Evolutionary conservation across 1,139 yeast genomes (phyloP).

Genomic region (Zygosaccharomyces sapae): DNA sequence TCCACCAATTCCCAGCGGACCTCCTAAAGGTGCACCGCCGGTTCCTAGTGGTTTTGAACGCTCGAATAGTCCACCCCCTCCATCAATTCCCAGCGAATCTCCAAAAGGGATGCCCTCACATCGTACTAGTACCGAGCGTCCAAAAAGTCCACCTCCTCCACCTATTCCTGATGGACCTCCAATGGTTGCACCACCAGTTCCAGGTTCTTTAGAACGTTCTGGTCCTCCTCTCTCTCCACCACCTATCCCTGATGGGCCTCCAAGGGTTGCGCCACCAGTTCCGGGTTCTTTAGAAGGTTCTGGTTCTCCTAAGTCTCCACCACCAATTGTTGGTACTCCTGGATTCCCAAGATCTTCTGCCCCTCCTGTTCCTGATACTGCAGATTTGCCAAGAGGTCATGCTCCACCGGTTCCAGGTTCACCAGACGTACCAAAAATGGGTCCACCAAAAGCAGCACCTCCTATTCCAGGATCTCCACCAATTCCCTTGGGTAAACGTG

Average conservation of each 20-base stretch:
- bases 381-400: neutral
- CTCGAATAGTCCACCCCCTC: neutral
- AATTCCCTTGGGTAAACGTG: neutral
- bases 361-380: constrained; percentile 16
- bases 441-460: neutral
- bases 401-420: constrained; percentile 16
- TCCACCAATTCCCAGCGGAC: neutral
- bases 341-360: constrained; percentile 6
- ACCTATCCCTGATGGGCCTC: neutral
- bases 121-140: neutral
- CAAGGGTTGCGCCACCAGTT: neutral
- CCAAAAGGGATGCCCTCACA: neutral
- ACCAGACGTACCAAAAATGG: constrained; percentile 13
- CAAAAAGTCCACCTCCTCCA: neutral
- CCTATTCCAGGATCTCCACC: constrained; percentile 1
- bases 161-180: neutral
- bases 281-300: neutral
- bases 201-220: neutral
- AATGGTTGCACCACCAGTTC: neutral
- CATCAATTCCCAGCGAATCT: neutral
- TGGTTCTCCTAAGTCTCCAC: constrained; percentile 3
- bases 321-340: constrained; percentile 2
- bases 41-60: neutral
- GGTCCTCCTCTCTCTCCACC: neutral
- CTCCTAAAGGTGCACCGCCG: neutral